These are phyloP conservation scores for Cladosporium sp. DNA, from an alignment of 2,329 filamentous ascomycete species.

Conservation along the genomic window DNA sequence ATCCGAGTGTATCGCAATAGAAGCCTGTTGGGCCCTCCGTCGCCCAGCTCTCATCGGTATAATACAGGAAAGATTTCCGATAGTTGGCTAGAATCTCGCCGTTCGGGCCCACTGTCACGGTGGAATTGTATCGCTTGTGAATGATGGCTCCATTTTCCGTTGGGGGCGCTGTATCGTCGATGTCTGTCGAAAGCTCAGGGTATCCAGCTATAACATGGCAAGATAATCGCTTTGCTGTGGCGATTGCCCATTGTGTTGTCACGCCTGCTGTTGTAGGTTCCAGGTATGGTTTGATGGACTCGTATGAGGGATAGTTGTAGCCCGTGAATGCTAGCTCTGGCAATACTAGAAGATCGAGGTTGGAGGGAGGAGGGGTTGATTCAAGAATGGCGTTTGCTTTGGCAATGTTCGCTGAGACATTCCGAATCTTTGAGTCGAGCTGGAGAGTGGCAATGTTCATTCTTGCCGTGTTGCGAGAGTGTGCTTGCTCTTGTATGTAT, in stretches of 20 bases:
- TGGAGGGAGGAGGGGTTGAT: conserved; percentile 30
- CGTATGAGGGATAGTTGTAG: conserved; percentile 70
- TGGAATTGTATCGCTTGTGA: conserved; percentile 51
- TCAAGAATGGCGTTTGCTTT: conserved; percentile 61
- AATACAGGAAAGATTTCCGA: conserved; percentile 62
- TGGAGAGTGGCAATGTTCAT: conserved; percentile 69
- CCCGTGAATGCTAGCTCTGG: conserved; percentile 75
- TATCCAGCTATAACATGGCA: conserved; percentile 70
- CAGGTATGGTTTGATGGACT: conserved; percentile 63
- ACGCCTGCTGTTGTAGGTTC: conserved; percentile 63
- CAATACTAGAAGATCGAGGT: conserved; percentile 67
- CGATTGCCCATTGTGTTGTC: conserved; percentile 66
- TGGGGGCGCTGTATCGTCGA: conserved; percentile 13
- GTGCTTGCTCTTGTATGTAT: too few species aligned
- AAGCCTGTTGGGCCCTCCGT: conserved; percentile 23
- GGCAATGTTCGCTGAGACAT: conserved; percentile 65
- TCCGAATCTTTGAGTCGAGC: conserved; percentile 66
- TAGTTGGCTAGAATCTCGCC: conserved; percentile 56
- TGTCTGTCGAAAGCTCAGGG: conserved; percentile 51
- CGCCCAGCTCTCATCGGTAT: conserved; percentile 63
- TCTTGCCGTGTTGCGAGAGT: neutral
- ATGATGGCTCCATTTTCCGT: conserved; percentile 2
- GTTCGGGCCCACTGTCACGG: conserved; percentile 51
- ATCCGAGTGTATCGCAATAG: conserved; percentile 37
- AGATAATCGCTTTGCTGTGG: conserved; percentile 59